Conservation (phyloP, 306 rosid species). For the Prunus salicina region DNA sequence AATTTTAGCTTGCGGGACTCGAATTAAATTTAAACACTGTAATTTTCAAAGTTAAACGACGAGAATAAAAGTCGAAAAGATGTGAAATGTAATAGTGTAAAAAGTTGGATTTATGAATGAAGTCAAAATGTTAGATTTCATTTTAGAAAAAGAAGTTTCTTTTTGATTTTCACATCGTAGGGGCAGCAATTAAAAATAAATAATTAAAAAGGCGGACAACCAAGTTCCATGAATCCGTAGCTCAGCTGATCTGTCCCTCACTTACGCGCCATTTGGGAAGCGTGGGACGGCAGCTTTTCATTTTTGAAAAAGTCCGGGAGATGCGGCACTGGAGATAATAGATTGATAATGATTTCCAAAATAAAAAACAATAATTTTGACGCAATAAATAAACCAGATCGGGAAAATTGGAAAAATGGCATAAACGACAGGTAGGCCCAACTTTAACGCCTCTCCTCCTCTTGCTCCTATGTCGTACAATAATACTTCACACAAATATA, state of each 20-base stretch:
- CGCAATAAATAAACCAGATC: background rate
- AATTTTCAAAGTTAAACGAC: too few species aligned
- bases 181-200: background rate
- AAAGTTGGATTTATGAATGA: too few species aligned
- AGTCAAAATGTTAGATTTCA: background rate
- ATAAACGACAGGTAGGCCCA: background rate
- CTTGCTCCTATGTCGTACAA: background rate
- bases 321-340: background rate
- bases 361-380: background rate
- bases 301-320: background rate
- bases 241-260: background rate
- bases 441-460: slow-evolving; percentile 3
- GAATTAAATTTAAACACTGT: too few species aligned
- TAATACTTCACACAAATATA: background rate
- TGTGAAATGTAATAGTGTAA: too few species aligned
- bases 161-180: background rate
- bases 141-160: background rate
- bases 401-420: too few species aligned
- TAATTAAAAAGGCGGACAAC: background rate
- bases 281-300: background rate
- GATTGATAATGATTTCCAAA: background rate
- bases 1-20: too few species aligned
- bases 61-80: too few species aligned
- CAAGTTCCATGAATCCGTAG: background rate
- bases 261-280: background rate